Conservation (phyloP, 148 eudicot genomes). For the Cornus suecica region DNA sequence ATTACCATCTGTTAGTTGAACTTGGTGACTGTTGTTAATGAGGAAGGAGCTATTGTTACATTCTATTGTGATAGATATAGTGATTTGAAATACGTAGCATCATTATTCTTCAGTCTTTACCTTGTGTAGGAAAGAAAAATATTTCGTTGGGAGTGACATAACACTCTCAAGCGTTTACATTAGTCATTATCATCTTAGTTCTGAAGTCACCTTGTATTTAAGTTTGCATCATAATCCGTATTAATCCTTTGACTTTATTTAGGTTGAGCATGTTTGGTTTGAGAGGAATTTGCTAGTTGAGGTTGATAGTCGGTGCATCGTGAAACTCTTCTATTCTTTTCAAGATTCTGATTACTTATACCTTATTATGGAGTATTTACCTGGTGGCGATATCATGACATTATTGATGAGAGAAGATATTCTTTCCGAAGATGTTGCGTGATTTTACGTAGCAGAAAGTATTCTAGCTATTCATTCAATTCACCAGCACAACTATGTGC, state of each 20-base stretch:
- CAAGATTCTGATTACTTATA: slow-evolving; percentile 66
- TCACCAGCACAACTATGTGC: slow-evolving; percentile 68
- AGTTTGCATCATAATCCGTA: not conserved
- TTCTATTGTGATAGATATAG: too few relatives aligned
- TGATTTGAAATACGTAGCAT: not conserved
- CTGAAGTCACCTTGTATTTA: not conserved
- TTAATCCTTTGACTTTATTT: slow-evolving; percentile 4
- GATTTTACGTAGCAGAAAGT: slow-evolving; percentile 74
- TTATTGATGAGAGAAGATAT: slow-evolving; percentile 65
- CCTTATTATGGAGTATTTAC: slow-evolving; percentile 80
- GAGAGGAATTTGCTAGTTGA: slow-evolving; percentile 75
- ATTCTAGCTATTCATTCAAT: slow-evolving; percentile 66
- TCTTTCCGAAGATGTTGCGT: slow-evolving; percentile 70
- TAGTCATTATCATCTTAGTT: not conserved
- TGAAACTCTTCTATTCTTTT: slow-evolving; percentile 66
- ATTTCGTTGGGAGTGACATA: not conserved
- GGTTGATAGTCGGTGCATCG: slow-evolving; percentile 77
- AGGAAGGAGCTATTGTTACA: not conserved
- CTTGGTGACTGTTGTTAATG: not conserved
- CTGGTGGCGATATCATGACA: slow-evolving; percentile 84
- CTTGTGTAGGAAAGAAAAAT: not conserved
- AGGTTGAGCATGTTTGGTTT: slow-evolving; percentile 81
- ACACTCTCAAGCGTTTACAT: too few relatives aligned
- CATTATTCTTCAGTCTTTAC: not conserved
- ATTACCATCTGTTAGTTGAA: not conserved